Evolutionary conservation across 163 green algal genomes (phyloP).

Genomic region (Picocystis sp.): DNA sequence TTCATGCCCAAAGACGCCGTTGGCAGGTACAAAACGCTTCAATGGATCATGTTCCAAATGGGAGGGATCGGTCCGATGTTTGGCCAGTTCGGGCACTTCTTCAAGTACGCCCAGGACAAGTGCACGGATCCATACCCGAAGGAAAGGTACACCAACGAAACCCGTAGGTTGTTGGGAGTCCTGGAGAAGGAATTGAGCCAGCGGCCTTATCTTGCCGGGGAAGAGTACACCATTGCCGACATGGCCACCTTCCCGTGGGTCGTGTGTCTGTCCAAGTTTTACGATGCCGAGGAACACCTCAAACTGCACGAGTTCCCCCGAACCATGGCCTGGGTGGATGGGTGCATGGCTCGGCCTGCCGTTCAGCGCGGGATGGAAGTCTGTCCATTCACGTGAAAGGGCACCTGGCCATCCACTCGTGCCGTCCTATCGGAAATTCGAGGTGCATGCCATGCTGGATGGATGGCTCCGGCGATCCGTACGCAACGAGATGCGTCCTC

Average conservation of each 20-base stretch:
- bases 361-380: conserved; percentile 9
- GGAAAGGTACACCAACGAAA: conserved; percentile 17
- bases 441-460: too few species aligned
- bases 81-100: conserved; percentile 29
- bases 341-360: conserved; percentile 6
- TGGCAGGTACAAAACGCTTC: conserved; percentile 15
- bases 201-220: conserved; percentile 9
- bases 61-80: conserved; percentile 23
- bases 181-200: conserved; percentile 17
- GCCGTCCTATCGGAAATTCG: too few species aligned
- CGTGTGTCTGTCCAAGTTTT: conserved; percentile 4
- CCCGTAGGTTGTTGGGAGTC: conserved; percentile 15
- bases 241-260: conserved; percentile 32
- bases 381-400: background rate
- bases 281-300: conserved; percentile 9
- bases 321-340: conserved; percentile 11
- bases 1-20: conserved; percentile 23
- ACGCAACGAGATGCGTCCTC: too few species aligned
- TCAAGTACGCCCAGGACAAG: conserved; percentile 20
- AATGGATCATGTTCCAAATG: conserved; percentile 31
- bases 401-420: background rate
- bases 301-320: conserved; percentile 5
- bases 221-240: conserved; percentile 28
- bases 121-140: conserved; percentile 10
- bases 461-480: too few species aligned